Conservation (phyloP, 345 rosid genomes). For the Nasturtium officinale region DNA sequence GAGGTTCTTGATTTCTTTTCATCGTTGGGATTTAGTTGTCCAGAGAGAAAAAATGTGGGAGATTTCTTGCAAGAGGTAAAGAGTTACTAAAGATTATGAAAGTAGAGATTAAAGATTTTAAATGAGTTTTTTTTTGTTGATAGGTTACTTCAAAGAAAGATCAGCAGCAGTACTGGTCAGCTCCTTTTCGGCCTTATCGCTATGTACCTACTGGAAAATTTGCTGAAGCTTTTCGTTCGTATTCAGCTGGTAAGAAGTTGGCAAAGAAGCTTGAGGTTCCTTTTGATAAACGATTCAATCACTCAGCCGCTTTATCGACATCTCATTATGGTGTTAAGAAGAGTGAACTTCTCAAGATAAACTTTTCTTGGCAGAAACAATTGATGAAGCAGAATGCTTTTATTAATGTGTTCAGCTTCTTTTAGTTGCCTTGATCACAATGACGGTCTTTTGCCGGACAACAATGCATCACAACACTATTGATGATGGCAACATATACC, state of each 20-base stretch:
- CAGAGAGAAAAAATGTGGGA: constrained; percentile 92
- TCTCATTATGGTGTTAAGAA: constrained; percentile 65
- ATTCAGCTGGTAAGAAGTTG: constrained; percentile 63
- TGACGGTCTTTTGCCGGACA: constrained; percentile 94
- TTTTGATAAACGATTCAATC: constrained; percentile 78
- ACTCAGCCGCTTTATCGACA: constrained; percentile 93
- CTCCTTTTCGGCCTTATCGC: constrained; percentile 66
- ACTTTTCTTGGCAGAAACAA: constrained; percentile 83
- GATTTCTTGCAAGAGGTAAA: constrained; percentile 97
- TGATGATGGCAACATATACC: constrained; percentile 86
- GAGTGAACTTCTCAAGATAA: constrained; percentile 74
- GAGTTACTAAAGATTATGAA: constrained; percentile 30
- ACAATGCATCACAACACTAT: constrained; percentile 77
- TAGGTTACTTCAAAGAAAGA: constrained; percentile 94
- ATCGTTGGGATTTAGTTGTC: constrained; percentile 82
- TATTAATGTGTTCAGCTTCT: constrained; percentile 93
- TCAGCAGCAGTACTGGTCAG: constrained; percentile 97
- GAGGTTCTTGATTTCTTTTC: constrained; percentile 73
- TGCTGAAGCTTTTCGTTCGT: constrained; percentile 75
- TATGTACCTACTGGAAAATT: constrained; percentile 86
- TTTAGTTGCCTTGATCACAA: constrained; percentile 85
- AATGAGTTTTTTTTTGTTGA: constrained; percentile 18
- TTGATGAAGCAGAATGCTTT: constrained; percentile 92
- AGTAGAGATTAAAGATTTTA: neutral
- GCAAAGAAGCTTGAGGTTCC: constrained; percentile 63